Evolutionary conservation across 2,329 filamentous ascomycete species (phyloP).

Genomic region (Verticillium isaacii): DNA sequence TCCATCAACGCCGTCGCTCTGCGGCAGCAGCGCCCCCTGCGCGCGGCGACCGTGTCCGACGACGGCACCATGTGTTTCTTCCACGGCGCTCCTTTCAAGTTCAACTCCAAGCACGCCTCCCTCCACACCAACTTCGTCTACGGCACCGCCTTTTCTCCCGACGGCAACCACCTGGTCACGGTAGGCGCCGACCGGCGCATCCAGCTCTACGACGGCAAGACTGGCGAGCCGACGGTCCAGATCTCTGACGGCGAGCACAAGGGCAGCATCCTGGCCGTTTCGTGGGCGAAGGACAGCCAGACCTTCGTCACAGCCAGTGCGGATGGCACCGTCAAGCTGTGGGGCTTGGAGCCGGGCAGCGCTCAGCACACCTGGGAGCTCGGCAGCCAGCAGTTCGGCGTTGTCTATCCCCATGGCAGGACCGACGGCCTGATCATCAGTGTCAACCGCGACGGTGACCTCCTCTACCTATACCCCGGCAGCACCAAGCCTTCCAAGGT

Average conservation of each 20-base stretch:
- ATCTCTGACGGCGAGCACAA: slow-evolving; percentile 83
- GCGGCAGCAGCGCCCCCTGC: slow-evolving; percentile 81
- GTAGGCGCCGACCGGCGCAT: slow-evolving; percentile 92
- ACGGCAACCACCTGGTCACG: slow-evolving; percentile 75
- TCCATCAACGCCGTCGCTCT: slow-evolving; percentile 89
- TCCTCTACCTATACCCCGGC: slow-evolving; percentile 80
- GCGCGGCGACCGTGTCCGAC: slow-evolving; percentile 87
- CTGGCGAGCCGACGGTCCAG: slow-evolving; percentile 72
- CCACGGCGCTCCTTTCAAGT: slow-evolving; percentile 93
- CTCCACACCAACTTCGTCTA: slow-evolving; percentile 88
- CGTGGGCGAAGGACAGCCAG: slow-evolving; percentile 84
- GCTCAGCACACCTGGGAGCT: slow-evolving; percentile 79
- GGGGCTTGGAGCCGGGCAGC: slow-evolving; percentile 80
- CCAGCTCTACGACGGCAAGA: slow-evolving; percentile 95
- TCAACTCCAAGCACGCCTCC: slow-evolving; percentile 73
- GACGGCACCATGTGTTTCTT: slow-evolving; percentile 89
- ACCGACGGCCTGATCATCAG: slow-evolving; percentile 86
- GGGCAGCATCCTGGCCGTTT: slow-evolving; percentile 87
- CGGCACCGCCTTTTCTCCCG: slow-evolving; percentile 82
- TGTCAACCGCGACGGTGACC: slow-evolving; percentile 79
- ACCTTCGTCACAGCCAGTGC: slow-evolving; percentile 87
- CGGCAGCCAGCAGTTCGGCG: slow-evolving; percentile 90
- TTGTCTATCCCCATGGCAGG: slow-evolving; percentile 80
- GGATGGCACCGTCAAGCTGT: slow-evolving; percentile 90
- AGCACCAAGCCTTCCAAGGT: slow-evolving; percentile 63